Evolutionary conservation across 2,329 filamentous ascomycete species (phyloP).

Genomic region (Chaetomiaceae sp.): DNA sequence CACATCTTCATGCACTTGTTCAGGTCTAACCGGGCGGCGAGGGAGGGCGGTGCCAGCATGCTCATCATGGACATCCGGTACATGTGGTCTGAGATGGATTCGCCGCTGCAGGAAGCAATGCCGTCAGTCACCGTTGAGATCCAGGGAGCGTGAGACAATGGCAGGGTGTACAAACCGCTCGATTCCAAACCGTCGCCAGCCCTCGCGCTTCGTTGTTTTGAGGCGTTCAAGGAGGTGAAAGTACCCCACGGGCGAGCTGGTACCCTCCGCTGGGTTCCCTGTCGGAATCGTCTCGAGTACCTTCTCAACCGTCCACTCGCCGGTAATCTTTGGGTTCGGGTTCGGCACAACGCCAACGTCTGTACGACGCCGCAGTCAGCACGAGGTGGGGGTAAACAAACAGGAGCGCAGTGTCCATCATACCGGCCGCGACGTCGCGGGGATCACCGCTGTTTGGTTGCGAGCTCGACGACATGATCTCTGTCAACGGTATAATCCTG

Average conservation of each 20-base stretch:
- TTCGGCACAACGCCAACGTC: slow-evolving; percentile 27
- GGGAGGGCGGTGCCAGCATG: slow-evolving; percentile 75
- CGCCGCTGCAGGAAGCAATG: slow-evolving; percentile 50
- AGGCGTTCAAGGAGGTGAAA: slow-evolving; percentile 91
- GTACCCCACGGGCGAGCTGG: slow-evolving; percentile 75
- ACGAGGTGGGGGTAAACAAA: not conserved
- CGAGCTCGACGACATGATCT: slow-evolving; percentile 12
- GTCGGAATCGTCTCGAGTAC: slow-evolving; percentile 60
- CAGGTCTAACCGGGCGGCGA: slow-evolving; percentile 68
- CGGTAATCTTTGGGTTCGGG: slow-evolving; percentile 37
- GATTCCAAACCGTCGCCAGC: slow-evolving; percentile 87
- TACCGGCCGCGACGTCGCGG: not conserved
- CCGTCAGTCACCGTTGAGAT: too few species aligned
- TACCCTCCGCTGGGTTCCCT: slow-evolving; percentile 51
- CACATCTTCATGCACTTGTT: slow-evolving; percentile 89
- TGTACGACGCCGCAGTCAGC: not conserved
- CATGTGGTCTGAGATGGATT: slow-evolving; percentile 98
- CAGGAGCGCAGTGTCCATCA: not conserved
- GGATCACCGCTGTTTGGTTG: not conserved
- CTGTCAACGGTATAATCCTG: not conserved
- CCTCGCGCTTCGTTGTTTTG: slow-evolving; percentile 94
- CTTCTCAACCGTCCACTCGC: slow-evolving; percentile 50
- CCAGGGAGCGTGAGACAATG: too few species aligned
- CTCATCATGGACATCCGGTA: slow-evolving; percentile 98
- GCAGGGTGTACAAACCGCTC: slow-evolving; percentile 43